Evolutionary conservation across 1,139 yeast genomes (phyloP), one percentile per base, ranked within the genome.

Genomic region (Suhomyces terraborum): DNA sequence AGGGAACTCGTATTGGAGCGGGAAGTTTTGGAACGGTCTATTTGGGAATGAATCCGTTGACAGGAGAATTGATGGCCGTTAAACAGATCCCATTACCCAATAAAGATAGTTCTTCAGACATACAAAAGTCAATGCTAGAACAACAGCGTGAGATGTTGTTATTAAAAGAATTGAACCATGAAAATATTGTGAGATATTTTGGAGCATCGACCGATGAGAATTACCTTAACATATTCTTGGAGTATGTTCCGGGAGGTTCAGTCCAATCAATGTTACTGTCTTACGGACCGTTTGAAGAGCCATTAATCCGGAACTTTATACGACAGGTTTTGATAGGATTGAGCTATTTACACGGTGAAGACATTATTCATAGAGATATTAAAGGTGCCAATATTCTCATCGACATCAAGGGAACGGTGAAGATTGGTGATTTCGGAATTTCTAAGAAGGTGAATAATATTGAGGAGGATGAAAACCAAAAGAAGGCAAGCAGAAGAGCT

Each of bases 31-130:
- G 98, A 24, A 83, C 88, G 3, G 98, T 93, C 1, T 91, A 85
- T 50, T 70, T 93, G 32, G 98, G 97, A 1, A 82, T 93, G 84
- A 88, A 89, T 58, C 87, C 96, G 1, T 67, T 84, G 32, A 89
- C 96, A 0, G 98, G 98, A 32, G 98, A 89, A 57, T 70, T 93
- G 41, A 88, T 93, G 96, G 98, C 98, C 0, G 96, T 93, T 10
- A 93, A 93, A 56, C 97, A 91, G 59, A 96, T 93, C 0, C 84
- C 84, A 32, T 61, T 89, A 16, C 84, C 87, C 1, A 66, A 61
- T 40, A 75, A 67, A 44, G 68, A 56, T 42, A 54, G 55, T 22
- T 62, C 54, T 51, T 62, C 56, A 56, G 76, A 68, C 45, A 73
- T 56, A 70, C 84, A 68, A 64, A 72, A 58, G 60, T 70, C 65